Percentiles rank a stretch among this genome's conserved stretches.
Evolutionary conservation across 495 filamentous ascomycete species (phyloP).

Genomic region (Aspergillus saccharolyticus): DNA sequence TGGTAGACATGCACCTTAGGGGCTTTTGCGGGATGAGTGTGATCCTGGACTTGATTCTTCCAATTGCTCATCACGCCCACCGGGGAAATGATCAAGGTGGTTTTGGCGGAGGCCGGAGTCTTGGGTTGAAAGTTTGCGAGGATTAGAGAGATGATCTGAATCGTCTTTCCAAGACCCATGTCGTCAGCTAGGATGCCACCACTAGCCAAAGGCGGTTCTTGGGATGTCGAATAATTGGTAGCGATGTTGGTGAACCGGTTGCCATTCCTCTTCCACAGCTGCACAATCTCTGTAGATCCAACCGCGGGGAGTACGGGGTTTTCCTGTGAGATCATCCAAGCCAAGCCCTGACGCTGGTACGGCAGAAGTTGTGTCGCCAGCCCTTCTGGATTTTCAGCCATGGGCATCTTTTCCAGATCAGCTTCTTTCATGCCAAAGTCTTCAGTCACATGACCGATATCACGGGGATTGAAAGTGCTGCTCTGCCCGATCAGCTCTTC

Average conservation of each 20-base stretch:
- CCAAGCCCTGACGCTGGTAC: conserved; percentile 79
- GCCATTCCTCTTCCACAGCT: conserved; percentile 67
- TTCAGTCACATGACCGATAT: conserved; percentile 62
- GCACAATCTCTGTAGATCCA: conserved; percentile 62
- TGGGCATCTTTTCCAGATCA: conserved; percentile 66
- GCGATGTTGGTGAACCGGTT: conserved; percentile 67
- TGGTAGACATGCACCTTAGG: conserved; percentile 74
- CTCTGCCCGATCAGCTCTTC: conserved; percentile 63
- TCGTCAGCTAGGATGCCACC: conserved; percentile 90
- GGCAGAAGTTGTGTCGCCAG: conserved; percentile 66
- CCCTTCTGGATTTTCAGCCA: conserved; percentile 58
- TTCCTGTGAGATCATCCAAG: conserved; percentile 78
- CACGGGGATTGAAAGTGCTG: conserved; percentile 64
- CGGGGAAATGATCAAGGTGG: conserved; percentile 78
- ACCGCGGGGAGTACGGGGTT: conserved; percentile 57
- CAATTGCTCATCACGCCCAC: conserved; percentile 92
- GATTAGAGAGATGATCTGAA: conserved; percentile 81
- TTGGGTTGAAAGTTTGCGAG: conserved; percentile 50
- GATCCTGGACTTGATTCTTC: conserved; percentile 73
- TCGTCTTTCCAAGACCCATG: conserved; percentile 92
- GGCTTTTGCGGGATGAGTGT: conserved; percentile 55
- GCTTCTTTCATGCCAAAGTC: conserved; percentile 65
- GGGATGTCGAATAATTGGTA: conserved; percentile 60
- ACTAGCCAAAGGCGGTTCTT: conserved; percentile 58
- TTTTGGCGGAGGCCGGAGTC: conserved; percentile 37